Conservation (phyloP, 2,329 filamentous ascomycete species). For the Tolypocladium album region DNA sequence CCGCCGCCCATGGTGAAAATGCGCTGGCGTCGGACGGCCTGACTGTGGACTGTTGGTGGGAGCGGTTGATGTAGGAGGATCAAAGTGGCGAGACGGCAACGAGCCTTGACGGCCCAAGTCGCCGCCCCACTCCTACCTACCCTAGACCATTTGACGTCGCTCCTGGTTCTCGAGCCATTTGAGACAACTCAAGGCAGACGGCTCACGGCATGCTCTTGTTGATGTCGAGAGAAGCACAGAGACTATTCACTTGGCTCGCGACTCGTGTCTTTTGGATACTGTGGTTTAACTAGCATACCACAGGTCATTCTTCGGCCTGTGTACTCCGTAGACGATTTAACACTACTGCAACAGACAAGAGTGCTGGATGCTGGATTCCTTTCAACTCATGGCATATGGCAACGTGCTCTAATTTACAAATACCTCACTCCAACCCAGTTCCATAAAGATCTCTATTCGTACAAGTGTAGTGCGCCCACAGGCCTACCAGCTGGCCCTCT, state of each 20-base stretch:
- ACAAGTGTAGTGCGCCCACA: background rate
- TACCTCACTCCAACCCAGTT: background rate
- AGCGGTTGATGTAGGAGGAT: background rate
- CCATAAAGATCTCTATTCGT: background rate
- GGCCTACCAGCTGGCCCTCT: conserved; percentile 87
- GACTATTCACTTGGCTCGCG: too few species aligned
- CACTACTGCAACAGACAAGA: background rate
- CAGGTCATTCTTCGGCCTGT: too few species aligned
- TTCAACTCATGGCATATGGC: background rate
- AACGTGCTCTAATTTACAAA: background rate
- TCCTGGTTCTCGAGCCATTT: too few species aligned
- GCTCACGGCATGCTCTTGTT: too few species aligned
- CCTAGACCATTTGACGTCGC: background rate
- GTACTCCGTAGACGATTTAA: too few species aligned
- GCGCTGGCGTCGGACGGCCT: background rate
- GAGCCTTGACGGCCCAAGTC: background rate
- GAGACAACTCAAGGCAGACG: background rate
- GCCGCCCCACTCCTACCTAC: background rate
- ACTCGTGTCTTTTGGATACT: too few species aligned
- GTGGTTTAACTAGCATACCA: too few species aligned
- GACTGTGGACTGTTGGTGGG: background rate
- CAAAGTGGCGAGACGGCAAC: background rate
- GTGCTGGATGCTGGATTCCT: background rate
- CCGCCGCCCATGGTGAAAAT: conserved; percentile 70
- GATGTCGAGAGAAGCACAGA: too few species aligned